These are phyloP conservation scores for Pseudogymnoascus destructans DNA, from an alignment of 2,329 filamentous ascomycete species.

Conservation along the genomic window DNA sequence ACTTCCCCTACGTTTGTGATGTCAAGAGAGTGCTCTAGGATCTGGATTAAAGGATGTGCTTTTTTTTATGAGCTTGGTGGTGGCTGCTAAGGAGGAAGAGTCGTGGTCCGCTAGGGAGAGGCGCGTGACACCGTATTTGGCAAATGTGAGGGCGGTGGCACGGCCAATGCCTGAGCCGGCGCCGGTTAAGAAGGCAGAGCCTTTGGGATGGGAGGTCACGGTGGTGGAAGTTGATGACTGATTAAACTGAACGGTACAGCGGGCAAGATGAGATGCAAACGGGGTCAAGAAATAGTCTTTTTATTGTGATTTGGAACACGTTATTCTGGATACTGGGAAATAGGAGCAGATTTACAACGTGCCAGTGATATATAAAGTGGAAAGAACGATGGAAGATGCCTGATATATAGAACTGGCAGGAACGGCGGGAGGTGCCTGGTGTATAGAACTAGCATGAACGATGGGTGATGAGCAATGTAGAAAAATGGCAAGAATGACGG, in stretches of 20 bases:
- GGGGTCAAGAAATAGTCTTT: background rate
- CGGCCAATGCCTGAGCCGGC: conserved; percentile 37
- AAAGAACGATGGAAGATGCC: background rate
- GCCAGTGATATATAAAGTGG: background rate
- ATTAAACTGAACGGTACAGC: background rate
- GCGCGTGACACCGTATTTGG: conserved; percentile 33
- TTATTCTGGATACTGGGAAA: background rate
- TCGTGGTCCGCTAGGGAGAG: conserved; percentile 37
- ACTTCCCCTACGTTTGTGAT: conserved; percentile 33
- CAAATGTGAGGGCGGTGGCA: conserved; percentile 34
- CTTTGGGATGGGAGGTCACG: conserved; percentile 31
- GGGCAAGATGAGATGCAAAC: background rate
- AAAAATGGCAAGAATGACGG: background rate
- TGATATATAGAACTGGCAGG: background rate
- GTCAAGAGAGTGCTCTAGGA: conserved; percentile 33
- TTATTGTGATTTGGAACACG: background rate
- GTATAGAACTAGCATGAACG: background rate
- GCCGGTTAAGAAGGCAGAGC: conserved; percentile 36
- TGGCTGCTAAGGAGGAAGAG: conserved; percentile 22
- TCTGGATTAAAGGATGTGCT: conserved; percentile 29
- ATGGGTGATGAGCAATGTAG: background rate
- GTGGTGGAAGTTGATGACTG: background rate
- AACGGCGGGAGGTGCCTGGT: background rate
- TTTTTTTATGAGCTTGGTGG: conserved; percentile 27
- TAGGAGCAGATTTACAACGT: background rate